Percentiles rank a stretch among this genome's conserved stretches.
These are phyloP conservation scores for Tulasnella sp. DNA, from an alignment of 768 basidiomycete species.

Conservation along the genomic window DNA sequence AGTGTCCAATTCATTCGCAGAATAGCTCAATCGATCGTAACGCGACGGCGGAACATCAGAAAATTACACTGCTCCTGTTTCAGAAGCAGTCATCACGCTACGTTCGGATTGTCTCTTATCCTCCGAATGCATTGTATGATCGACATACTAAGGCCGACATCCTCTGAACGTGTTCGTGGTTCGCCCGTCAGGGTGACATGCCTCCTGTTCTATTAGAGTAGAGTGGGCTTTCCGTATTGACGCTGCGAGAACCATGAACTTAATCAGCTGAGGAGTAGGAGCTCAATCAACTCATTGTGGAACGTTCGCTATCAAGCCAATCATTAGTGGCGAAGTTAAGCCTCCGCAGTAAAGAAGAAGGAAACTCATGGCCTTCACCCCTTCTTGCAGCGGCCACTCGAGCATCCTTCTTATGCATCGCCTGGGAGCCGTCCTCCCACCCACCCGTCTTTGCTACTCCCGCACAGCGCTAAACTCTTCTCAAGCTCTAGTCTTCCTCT, in stretches of 20 bases:
- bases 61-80: slow-evolving; percentile 14
- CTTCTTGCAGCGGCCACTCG: slow-evolving; percentile 26
- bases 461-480: slow-evolving; percentile 81
- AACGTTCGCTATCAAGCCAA: not conserved
- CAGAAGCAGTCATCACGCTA: slow-evolving; percentile 39
- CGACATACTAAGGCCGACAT: slow-evolving; percentile 60
- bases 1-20: not conserved
- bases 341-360: not conserved
- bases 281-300: slow-evolving; percentile 1
- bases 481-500: slow-evolving; percentile 87
- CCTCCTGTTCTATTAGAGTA: slow-evolving; percentile 28
- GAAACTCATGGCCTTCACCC: slow-evolving; percentile 3
- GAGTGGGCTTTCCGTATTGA: slow-evolving; percentile 29
- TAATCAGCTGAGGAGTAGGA: slow-evolving; percentile 78
- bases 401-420: slow-evolving; percentile 36
- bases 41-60: not conserved
- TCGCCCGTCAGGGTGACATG: not conserved
- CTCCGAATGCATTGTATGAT: slow-evolving; percentile 81
- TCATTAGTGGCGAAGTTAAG: not conserved
- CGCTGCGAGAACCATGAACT: slow-evolving; percentile 42
- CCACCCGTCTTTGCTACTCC: not conserved
- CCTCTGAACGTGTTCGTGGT: slow-evolving; percentile 31
- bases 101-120: slow-evolving; percentile 79
- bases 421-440: slow-evolving; percentile 24
- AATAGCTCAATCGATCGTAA: not conserved